These are phyloP conservation scores for Ceratobasidium sp. DNA, from an alignment of 1,284 basidiomycete species.

Conservation along the genomic window DNA sequence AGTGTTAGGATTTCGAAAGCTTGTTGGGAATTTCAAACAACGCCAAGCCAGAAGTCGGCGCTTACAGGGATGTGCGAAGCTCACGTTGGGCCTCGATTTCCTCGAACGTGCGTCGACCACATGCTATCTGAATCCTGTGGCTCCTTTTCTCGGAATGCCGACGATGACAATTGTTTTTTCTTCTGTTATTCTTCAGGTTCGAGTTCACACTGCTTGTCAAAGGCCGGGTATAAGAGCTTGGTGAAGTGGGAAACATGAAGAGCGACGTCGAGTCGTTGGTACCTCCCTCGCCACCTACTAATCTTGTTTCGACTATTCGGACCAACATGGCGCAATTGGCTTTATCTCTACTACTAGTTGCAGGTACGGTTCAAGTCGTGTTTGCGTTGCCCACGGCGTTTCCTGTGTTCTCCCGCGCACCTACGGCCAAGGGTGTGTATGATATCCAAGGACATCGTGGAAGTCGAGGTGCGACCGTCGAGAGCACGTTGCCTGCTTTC, in stretches of 20 bases:
- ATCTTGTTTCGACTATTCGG: neutral
- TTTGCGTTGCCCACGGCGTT: conserved; percentile 21
- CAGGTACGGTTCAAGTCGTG: conserved; percentile 1
- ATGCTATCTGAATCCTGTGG: neutral
- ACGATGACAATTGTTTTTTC: neutral
- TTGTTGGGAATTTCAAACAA: too few relatives aligned
- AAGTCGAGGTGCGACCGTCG: conserved; percentile 77
- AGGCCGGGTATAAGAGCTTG: conserved; percentile 14
- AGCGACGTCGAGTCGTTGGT: conserved; percentile 32
- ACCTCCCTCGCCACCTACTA: neutral
- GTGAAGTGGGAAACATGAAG: neutral
- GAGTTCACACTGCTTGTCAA: too few relatives aligned
- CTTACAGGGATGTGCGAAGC: too few relatives aligned
- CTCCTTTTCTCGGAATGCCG: neutral
- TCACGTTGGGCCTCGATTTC: neutral
- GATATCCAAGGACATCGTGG: conserved; percentile 77
- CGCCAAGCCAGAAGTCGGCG: neutral
- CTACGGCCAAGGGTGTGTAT: conserved; percentile 27
- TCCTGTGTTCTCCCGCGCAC: conserved; percentile 35
- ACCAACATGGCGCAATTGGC: conserved; percentile 24
- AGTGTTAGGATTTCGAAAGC: too few relatives aligned
- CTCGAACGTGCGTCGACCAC: conserved; percentile 9
- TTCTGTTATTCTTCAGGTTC: conserved; percentile 20
- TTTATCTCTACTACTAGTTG: conserved; percentile 11
- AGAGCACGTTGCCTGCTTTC: conserved; percentile 77